A percentile compares a stretch with the other conserved stretches of the same genome.
These are phyloP conservation scores for Phytomonas sp. DNA, from an alignment of 208 protist genomes.

Conservation along the genomic window DNA sequence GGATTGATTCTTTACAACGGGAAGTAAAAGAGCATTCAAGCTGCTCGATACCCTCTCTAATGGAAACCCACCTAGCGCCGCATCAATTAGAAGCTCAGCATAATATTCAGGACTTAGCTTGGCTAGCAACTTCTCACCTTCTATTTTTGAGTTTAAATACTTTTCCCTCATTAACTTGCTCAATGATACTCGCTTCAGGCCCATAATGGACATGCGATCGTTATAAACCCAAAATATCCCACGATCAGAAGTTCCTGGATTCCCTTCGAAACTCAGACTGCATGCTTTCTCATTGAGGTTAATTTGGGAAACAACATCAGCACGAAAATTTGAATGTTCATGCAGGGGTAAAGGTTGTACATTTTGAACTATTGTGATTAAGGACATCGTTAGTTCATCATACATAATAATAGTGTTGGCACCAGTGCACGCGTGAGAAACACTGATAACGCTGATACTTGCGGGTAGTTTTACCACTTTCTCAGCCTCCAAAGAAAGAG, in stretches of 20 bases:
- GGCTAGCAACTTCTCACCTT: constrained; percentile 17
- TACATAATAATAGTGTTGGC: constrained; percentile 1
- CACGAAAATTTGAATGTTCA: background rate
- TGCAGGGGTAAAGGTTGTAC: background rate
- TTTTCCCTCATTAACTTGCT: constrained; percentile 28
- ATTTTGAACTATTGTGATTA: background rate
- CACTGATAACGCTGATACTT: background rate
- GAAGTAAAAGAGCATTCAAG: constrained; percentile 23
- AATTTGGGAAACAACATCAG: background rate
- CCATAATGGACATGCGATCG: constrained; percentile 23
- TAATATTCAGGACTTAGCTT: constrained; percentile 18
- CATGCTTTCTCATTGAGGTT: background rate
- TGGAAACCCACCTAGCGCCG: constrained; percentile 21
- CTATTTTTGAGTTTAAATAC: constrained; percentile 17
- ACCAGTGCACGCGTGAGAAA: background rate
- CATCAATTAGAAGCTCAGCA: constrained; percentile 27
- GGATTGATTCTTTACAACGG: constrained; percentile 8
- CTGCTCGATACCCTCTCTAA: constrained; percentile 12
- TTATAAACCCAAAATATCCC: constrained; percentile 47
- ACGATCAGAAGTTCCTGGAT: background rate
- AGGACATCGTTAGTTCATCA: background rate
- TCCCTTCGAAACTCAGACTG: background rate
- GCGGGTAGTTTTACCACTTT: background rate
- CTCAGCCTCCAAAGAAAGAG: background rate
- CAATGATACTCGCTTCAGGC: constrained; percentile 26